Conservation (phyloP, 305 asterid genomes). For the Solanum aculeatissimum region DNA sequence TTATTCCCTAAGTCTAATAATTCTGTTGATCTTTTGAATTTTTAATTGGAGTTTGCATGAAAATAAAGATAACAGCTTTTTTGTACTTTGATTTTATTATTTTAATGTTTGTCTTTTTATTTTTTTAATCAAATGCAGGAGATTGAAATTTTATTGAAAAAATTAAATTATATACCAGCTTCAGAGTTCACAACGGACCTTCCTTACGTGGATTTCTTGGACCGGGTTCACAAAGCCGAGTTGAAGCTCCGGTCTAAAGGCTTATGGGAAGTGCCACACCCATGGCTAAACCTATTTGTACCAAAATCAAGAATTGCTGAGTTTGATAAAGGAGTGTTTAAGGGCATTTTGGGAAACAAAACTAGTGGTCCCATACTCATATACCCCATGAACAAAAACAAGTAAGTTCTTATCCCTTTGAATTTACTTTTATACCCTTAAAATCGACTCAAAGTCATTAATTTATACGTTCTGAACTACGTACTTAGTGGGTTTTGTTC, state of each 20-base stretch:
- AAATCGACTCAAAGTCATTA: fast-evolving
- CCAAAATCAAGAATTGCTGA: constrained; percentile 70
- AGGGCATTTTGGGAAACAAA: constrained; percentile 61
- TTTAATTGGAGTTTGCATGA: constrained; percentile 1
- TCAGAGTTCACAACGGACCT: constrained; percentile 58
- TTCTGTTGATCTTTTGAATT: not conserved
- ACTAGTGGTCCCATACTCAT: constrained; percentile 76
- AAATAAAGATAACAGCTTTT: not conserved
- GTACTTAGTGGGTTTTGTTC: too few relatives aligned
- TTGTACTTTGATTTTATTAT: not conserved
- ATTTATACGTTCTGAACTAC: not conserved
- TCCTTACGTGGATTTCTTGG: constrained; percentile 57
- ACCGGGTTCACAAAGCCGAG: constrained; percentile 88
- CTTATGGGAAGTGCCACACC: constrained; percentile 89
- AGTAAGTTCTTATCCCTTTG: constrained; percentile 23
- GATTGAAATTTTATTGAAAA: constrained; percentile 35
- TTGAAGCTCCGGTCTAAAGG: constrained; percentile 55
- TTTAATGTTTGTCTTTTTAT: not conserved
- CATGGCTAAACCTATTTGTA: constrained; percentile 76
- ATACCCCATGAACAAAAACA: constrained; percentile 75
- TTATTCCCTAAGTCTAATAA: constrained; percentile 1
- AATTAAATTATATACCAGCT: constrained; percentile 44
- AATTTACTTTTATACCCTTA: not conserved
- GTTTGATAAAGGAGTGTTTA: constrained; percentile 63
- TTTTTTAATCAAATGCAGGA: constrained; percentile 22